Evolutionary conservation across 768 basidiomycete species (phyloP).

Genomic region (Dioszegia crocea): DNA sequence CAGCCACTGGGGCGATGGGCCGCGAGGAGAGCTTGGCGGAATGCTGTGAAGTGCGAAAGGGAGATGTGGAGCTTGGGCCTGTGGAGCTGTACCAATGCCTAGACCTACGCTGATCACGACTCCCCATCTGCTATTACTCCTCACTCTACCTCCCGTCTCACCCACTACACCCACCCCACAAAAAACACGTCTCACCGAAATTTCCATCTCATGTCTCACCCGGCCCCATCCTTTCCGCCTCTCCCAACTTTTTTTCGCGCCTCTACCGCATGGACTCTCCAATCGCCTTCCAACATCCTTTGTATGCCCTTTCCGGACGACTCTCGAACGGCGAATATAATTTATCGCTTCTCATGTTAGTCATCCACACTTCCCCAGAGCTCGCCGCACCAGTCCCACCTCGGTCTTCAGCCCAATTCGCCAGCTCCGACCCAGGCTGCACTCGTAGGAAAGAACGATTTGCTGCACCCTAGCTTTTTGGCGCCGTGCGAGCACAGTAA

Average conservation of each 20-base stretch:
- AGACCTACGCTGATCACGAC: slow-evolving; percentile 3
- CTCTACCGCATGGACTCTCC: background rate
- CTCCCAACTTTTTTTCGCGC: slow-evolving; percentile 2
- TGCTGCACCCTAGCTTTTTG: slow-evolving; percentile 35
- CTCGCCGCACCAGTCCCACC: background rate
- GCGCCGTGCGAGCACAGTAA: slow-evolving; percentile 37
- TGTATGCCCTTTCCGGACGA: background rate
- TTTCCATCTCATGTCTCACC: background rate
- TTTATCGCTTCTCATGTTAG: too few relatives aligned
- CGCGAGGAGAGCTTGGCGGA: background rate
- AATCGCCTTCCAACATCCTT: slow-evolving; percentile 1
- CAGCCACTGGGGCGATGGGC: too few relatives aligned
- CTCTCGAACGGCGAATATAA: too few relatives aligned
- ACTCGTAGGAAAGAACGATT: slow-evolving; percentile 23
- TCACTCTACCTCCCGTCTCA: background rate
- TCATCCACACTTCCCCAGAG: slow-evolving; percentile 1
- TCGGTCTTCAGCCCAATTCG: background rate
- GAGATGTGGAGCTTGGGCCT: background rate
- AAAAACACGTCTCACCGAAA: slow-evolving; percentile 2
- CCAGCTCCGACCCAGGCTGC: slow-evolving; percentile 5
- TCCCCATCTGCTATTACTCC: background rate
- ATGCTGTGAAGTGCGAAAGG: background rate
- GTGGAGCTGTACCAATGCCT: background rate
- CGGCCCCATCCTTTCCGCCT: background rate
- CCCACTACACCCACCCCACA: background rate